phyloP scores from a whole-genome alignment of 1,139 yeast species.

The Suhomyces ambrosiae region DNA sequence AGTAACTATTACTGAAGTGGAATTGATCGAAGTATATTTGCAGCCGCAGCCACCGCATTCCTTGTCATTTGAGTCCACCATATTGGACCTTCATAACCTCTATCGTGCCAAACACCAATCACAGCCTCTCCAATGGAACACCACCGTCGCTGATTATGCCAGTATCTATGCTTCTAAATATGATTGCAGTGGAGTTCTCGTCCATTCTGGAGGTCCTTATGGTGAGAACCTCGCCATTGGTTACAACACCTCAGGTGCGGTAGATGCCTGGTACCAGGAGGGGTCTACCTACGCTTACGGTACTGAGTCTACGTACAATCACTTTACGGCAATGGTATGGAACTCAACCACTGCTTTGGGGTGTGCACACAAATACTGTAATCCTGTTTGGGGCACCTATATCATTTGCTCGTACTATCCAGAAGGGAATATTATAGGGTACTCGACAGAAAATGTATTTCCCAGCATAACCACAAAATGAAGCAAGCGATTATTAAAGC shows the following conservation, averaged over 20 bases:
- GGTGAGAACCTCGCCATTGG: conserved; percentile 47
- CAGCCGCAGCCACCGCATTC: not conserved
- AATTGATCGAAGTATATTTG: conserved; percentile 19
- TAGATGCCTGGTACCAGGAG: conserved; percentile 43
- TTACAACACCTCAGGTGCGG: conserved; percentile 32
- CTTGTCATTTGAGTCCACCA: conserved; percentile 10
- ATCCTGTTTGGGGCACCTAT: conserved; percentile 53
- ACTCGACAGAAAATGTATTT: conserved; percentile 29
- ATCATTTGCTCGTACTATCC: conserved; percentile 62
- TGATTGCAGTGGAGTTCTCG: conserved; percentile 37
- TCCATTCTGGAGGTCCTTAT: conserved; percentile 37
- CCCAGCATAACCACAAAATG: conserved; percentile 12
- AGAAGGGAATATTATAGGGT: conserved; percentile 60
- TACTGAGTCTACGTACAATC: conserved; percentile 17
- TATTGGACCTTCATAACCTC: conserved; percentile 31
- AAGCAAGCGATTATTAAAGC: too few species aligned
- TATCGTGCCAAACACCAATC: conserved; percentile 34
- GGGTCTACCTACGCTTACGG: conserved; percentile 31
- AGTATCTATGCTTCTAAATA: conserved; percentile 30
- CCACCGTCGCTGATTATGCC: conserved; percentile 33
- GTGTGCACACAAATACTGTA: conserved; percentile 23
- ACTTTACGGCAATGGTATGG: conserved; percentile 28
- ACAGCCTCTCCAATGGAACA: conserved; percentile 35
- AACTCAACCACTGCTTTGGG: conserved; percentile 20
- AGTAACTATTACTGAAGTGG: conserved; percentile 22